Evolutionary conservation across 164 flowering plant genomes (phyloP).

Genomic region (Vitis riparia): DNA sequence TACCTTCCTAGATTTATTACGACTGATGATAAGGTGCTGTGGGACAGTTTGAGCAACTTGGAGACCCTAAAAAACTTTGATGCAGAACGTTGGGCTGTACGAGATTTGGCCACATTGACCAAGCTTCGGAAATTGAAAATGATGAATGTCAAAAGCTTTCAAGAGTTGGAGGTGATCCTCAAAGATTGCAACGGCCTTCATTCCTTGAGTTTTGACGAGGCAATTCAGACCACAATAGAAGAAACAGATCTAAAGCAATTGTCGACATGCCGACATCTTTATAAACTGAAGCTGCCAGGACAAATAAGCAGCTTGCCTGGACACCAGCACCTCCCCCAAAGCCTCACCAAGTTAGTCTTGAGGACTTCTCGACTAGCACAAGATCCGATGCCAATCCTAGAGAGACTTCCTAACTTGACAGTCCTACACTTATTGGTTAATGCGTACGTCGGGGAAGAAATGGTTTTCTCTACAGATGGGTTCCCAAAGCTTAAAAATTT

Average conservation of each 20-base stretch:
- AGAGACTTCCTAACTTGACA: no score
- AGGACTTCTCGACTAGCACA: no score
- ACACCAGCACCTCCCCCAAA: conserved; percentile 9
- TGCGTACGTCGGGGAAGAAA: no score
- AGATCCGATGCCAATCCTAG: no score
- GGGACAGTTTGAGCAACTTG: conserved; percentile 20
- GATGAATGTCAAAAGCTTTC: not conserved
- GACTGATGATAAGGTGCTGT: not conserved
- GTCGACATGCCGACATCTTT: not conserved
- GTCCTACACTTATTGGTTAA: no score
- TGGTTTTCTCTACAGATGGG: no score
- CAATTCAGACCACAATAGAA: no score
- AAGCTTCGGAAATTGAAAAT: conserved; percentile 10
- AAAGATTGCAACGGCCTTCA: not conserved
- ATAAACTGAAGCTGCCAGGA: conserved; percentile 11
- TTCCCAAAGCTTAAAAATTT: no score
- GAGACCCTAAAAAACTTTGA: conserved; percentile 13
- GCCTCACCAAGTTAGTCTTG: conserved; percentile 6
- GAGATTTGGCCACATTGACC: conserved; percentile 5
- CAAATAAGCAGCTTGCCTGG: conserved; percentile 11
- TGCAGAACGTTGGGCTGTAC: not conserved
- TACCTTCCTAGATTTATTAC: not conserved
- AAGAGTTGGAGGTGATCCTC: not conserved
- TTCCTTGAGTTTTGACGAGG: conserved; percentile 1
- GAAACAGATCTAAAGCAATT: not conserved